Base-by-base conservation (phyloP, 257 asterid genomes). In the Lantana camara region DNA sequence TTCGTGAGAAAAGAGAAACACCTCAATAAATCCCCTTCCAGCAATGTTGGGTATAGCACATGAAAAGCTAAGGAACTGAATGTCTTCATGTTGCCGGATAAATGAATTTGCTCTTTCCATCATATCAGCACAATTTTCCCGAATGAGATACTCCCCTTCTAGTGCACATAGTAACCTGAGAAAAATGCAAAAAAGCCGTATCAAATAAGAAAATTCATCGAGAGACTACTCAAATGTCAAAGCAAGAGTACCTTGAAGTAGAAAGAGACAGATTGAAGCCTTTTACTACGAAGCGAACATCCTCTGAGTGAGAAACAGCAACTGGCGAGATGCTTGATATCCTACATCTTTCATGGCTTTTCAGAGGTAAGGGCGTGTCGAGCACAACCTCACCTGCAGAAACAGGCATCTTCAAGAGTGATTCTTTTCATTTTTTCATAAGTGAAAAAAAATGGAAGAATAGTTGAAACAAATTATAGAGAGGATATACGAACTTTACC, bases 21-120 rank as follows among this genome's bases (percentile, higher is more conserved):
- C 99, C 99, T 93, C 99, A 51, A 94, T 75, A 70, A 90, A 94
- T 49, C 99, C 99, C 80, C 99, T 88, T 72, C 96, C 97, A 29
- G 71, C 81, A 62, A 80, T 74, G 69, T 82, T 69, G 42, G 97
- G 97, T 57, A 88, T 72, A 7, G 40, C 45, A 69, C 96, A 90
- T n/a, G 86, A 77, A 76, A 94, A 88, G 76, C 71, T 83, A 45
- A 90, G 78, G 58, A 81, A 78, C 73, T 86, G 93, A 73, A 83
- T 47, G 66, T 63, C 85, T 9, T 77, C 82, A 51, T 71, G 80
- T 68, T 81, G 32, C 32, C 32, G 84, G 45, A 53, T n/a, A 41
- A 56, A 68, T 38, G 80, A 57, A 76, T 87, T 86, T 50, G 79
- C 73, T 67, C 42, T 73, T 44, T 67, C 81, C 14, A 52, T 50